phyloP scores from a whole-genome alignment of 164 flowering plant species.

The Liquidambar formosana region DNA sequence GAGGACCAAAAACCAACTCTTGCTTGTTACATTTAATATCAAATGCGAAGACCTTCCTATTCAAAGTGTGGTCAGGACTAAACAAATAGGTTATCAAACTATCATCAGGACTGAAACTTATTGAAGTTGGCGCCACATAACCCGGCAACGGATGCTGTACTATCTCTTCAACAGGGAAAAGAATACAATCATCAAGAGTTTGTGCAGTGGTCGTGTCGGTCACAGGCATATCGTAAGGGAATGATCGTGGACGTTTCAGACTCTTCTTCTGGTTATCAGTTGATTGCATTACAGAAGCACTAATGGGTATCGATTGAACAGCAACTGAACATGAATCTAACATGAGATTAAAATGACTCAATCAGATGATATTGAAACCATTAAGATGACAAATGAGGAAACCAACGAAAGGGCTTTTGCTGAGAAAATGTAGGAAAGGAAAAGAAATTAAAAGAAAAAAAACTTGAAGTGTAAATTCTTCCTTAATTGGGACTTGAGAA shows the following conservation, averaged over 20 bases:
- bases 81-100: conserved; percentile 58
- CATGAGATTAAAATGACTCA: not conserved
- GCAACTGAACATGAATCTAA: conserved; percentile 9
- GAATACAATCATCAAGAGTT: conserved; percentile 36
- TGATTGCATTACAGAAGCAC: conserved; percentile 62
- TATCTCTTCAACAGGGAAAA: conserved; percentile 76
- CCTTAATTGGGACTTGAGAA: too few relatives aligned
- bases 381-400: not conserved
- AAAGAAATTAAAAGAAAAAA: too few relatives aligned
- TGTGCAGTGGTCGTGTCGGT: conserved; percentile 40
- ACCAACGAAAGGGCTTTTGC: not conserved
- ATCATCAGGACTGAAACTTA: conserved; percentile 82
- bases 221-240: conserved; percentile 48
- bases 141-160: conserved; percentile 86
- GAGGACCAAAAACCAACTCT: conserved; percentile 75
- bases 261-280: conserved; percentile 39
- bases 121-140: conserved; percentile 59
- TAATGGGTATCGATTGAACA: not conserved
- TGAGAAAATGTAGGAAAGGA: too few relatives aligned
- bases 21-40: conserved; percentile 53
- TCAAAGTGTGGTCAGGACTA: conserved; percentile 75
- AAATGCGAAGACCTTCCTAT: conserved; percentile 64
- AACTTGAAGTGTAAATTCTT: too few relatives aligned
- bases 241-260: conserved; percentile 47
- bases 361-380: not conserved